Percentiles rank a stretch among this genome's conserved stretches.
These are phyloP conservation scores for Ajuga chamaepitys DNA, from an alignment of 257 asterid genomes.

Conservation along the genomic window DNA sequence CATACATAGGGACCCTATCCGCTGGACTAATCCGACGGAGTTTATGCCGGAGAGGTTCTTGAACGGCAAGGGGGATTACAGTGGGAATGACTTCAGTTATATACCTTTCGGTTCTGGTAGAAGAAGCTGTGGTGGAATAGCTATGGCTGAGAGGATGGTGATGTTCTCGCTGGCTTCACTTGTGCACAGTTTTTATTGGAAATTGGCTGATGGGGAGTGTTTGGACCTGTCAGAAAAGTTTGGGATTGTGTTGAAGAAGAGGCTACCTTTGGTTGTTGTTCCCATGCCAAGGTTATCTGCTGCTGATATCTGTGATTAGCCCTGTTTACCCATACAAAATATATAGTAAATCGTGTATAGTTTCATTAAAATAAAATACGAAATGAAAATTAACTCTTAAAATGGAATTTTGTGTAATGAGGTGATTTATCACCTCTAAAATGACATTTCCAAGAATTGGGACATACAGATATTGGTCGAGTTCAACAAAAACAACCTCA, in stretches of 20 bases:
- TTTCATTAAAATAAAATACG: too few species aligned
- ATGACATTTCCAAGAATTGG: too few species aligned
- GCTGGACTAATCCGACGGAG: constrained; percentile 42
- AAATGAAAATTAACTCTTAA: too few species aligned
- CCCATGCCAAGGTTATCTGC: constrained; percentile 43
- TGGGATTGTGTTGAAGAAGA: constrained; percentile 59
- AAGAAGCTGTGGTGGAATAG: constrained; percentile 57
- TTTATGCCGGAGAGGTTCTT: constrained; percentile 49
- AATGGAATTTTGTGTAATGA: too few species aligned
- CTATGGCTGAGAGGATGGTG: constrained; percentile 63
- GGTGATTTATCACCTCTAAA: too few species aligned
- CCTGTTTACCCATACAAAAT: not conserved
- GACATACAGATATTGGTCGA: too few species aligned
- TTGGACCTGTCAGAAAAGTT: constrained; percentile 48
- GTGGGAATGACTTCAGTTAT: constrained; percentile 48
- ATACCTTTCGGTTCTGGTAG: constrained; percentile 71
- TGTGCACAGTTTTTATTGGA: constrained; percentile 57
- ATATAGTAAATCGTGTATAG: too few species aligned
- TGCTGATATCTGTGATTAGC: constrained; percentile 1
- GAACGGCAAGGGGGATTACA: constrained; percentile 34
- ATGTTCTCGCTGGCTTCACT: constrained; percentile 54
- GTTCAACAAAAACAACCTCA: too few species aligned
- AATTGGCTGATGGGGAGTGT: constrained; percentile 24
- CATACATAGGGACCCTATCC: constrained; percentile 45
- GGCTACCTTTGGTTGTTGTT: constrained; percentile 41